phyloP scores from a whole-genome alignment of 306 rosid genomes.

The Arachis stenosperma region DNA sequence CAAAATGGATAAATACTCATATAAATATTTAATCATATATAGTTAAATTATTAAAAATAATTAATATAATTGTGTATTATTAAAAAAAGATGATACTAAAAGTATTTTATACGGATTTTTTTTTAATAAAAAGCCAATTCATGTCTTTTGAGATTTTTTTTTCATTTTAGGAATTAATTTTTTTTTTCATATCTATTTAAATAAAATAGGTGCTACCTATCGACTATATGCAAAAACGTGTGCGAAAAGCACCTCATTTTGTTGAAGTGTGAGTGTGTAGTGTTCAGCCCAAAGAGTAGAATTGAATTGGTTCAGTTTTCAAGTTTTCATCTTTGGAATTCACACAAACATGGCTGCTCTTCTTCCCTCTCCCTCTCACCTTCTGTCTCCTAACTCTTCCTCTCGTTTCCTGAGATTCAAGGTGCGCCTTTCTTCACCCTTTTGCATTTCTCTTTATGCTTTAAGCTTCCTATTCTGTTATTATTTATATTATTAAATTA shows the following conservation, averaged over 20 bases:
- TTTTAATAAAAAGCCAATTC: no score
- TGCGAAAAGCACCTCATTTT: slow-evolving; percentile 7
- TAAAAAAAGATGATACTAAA: background rate
- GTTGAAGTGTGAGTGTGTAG: background rate
- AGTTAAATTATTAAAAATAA: no score
- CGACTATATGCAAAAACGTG: no score
- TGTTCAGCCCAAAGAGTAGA: slow-evolving; percentile 3
- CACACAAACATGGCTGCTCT: slow-evolving; percentile 53
- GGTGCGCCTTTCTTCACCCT: slow-evolving; percentile 43
- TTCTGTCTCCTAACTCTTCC: slow-evolving; percentile 50
- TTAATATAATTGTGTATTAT: no score
- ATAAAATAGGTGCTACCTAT: no score
- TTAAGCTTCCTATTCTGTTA: background rate
- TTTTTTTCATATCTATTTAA: no score
- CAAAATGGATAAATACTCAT: no score
- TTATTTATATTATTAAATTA: slow-evolving; percentile 4
- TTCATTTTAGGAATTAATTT: no score
- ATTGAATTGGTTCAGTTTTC: slow-evolving; percentile 5
- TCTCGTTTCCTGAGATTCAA: slow-evolving; percentile 50
- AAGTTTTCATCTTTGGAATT: slow-evolving; percentile 31
- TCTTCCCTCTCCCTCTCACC: slow-evolving; percentile 48
- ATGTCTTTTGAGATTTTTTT: no score
- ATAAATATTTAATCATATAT: no score
- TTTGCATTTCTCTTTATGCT: background rate
- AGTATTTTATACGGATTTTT: no score